Conservation (phyloP, 2,329 filamentous ascomycete species). For the Colletotrichum spaethianum region DNA sequence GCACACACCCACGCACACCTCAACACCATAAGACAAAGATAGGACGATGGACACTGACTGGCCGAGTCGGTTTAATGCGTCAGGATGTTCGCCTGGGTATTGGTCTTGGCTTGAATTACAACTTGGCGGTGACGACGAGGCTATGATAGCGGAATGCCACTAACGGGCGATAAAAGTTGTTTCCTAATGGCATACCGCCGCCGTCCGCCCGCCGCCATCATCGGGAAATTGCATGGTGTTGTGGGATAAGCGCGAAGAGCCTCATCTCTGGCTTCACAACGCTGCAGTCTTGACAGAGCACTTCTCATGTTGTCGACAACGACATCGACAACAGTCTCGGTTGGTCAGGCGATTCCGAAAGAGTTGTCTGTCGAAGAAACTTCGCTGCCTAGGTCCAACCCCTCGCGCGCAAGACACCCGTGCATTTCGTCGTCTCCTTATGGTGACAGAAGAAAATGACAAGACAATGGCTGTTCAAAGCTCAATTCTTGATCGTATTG, state of each 20-base stretch:
- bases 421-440: not conserved
- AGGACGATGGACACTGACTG: slow-evolving; percentile 29
- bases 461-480: not conserved
- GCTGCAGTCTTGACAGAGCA: slow-evolving; percentile 11
- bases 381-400: slow-evolving; percentile 8
- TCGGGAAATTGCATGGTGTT: not conserved
- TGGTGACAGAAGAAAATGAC: slow-evolving; percentile 31
- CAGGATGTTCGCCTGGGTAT: slow-evolving; percentile 32
- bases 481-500: not conserved
- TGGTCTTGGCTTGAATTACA: slow-evolving; percentile 32
- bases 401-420: not conserved
- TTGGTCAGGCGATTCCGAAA: slow-evolving; percentile 4
- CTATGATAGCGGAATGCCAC: not conserved
- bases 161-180: not conserved
- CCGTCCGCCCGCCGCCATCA: too few relatives aligned
- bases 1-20: not conserved
- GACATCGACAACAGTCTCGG: too few relatives aligned
- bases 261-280: not conserved
- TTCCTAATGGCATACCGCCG: not conserved
- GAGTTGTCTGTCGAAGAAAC: not conserved
- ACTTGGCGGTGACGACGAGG: slow-evolving; percentile 36
- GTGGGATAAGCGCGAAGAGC: slow-evolving; percentile 30
- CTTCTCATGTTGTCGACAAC: not conserved
- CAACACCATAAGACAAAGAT: slow-evolving; percentile 17
- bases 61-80: slow-evolving; percentile 17